Percentiles rank a stretch among this genome's conserved stretches.
Conservation (phyloP, 768 basidiomycete genomes). For the Tricholoma matsutake region DNA sequence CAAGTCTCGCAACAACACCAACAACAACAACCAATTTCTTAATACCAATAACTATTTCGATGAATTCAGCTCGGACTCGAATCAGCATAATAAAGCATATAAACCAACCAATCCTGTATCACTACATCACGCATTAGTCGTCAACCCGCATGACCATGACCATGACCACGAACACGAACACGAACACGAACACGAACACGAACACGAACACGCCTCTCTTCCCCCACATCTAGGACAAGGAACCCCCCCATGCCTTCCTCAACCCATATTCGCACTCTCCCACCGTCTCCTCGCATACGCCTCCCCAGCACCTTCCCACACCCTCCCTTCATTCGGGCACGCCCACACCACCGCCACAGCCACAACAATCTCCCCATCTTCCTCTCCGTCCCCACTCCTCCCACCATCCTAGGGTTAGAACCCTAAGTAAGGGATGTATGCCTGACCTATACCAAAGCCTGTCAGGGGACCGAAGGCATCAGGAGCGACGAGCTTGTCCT, state of each 20-base stretch:
- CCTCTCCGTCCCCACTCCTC: neutral
- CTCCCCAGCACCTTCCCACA: constrained; percentile 14
- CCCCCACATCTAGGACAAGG: neutral
- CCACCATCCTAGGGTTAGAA: neutral
- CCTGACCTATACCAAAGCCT: no score
- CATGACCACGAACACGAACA: neutral
- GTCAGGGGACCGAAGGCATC: no score
- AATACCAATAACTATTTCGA: neutral
- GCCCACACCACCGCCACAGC: neutral
- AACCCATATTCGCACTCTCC: constrained; percentile 60
- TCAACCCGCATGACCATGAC: neutral
- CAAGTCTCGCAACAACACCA: neutral
- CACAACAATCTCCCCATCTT: no score
- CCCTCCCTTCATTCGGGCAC: neutral
- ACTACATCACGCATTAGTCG: neutral
- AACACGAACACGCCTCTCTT: neutral
- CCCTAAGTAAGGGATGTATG: no score
- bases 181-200: no score
- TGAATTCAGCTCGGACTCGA: neutral
- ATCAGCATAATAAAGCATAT: neutral
- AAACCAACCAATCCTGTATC: neutral
- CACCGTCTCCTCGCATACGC: constrained; percentile 63
- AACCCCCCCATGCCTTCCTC: constrained; percentile 19
- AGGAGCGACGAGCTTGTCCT: no score
- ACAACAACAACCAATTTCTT: neutral